Evolutionary conservation across 106 monocot genomes (phyloP).

Genomic region (Platanthera zijinensis): DNA sequence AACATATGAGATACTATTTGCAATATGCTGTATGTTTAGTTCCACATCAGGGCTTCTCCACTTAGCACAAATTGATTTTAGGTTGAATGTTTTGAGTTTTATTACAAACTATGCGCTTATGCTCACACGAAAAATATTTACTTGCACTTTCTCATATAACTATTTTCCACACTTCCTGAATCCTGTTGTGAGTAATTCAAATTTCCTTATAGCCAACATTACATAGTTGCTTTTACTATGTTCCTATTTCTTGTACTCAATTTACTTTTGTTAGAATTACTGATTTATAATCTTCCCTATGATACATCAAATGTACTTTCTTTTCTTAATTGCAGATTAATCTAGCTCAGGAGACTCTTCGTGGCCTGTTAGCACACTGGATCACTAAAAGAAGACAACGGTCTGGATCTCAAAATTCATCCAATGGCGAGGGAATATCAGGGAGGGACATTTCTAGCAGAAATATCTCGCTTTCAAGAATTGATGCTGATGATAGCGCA

Average conservation of each 20-base stretch:
- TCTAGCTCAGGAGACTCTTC: slow-evolving; percentile 93
- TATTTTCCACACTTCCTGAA: neutral
- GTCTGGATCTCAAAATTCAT: slow-evolving; percentile 37
- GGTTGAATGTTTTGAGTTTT: too few relatives aligned
- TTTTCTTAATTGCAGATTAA: slow-evolving; percentile 55
- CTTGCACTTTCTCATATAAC: neutral
- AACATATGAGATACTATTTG: too few relatives aligned
- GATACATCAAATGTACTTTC: neutral
- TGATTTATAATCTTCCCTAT: neutral
- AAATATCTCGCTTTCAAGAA: slow-evolving; percentile 50
- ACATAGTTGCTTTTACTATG: neutral
- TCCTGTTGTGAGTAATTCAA: neutral
- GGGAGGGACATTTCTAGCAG: slow-evolving; percentile 42
- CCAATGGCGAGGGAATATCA: slow-evolving; percentile 45
- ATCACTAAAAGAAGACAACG: slow-evolving; percentile 68
- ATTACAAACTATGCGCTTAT: neutral
- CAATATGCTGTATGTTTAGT: too few relatives aligned
- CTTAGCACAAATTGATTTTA: too few relatives aligned
- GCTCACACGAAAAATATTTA: neutral
- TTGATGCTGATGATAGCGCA: slow-evolving; percentile 54
- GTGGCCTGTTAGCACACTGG: slow-evolving; percentile 78
- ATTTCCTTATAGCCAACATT: neutral
- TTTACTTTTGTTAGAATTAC: neutral
- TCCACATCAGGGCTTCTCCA: too few relatives aligned
- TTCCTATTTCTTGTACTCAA: neutral